Base-by-base conservation (phyloP, 2,329 filamentous ascomycete genomes). In the Sclerotinia subarctica region DNA sequence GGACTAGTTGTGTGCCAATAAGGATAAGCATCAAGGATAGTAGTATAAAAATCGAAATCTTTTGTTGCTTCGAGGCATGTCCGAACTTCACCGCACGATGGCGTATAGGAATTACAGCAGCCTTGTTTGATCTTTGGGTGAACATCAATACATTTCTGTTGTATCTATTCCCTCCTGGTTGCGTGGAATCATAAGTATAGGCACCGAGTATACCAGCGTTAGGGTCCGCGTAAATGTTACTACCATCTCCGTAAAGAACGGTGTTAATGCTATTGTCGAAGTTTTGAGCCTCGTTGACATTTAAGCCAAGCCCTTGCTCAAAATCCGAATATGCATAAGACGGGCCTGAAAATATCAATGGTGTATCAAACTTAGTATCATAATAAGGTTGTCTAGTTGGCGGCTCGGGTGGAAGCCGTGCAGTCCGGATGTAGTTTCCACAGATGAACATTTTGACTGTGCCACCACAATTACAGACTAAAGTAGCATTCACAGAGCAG, bases 361-460 rank as follows among this genome's bases (percentile, higher is more conserved):
- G 21, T 1, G 24, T 26, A 13, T 57, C 15, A 19, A 67, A 71
- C 44, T n/a, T 59, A 7, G 51, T 42, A 17, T 66, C 58, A 13
- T 56, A 29, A 19, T 70, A 69, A 10, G 66, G 64, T 19, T 52
- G 38, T 58, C 62, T 57, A 3, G 57, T 11, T 8, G 70, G 67
- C 13, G 68, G 63, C 53, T 73, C 72, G 53, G 73, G 69, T 26
- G 69, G 62, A 64, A 72, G 66, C 8, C 59, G 65, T 35, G 65
- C 60, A 29, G 57, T 70, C 8, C 62, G 66, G 11, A 76, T 74
- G 38, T 70, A 76, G 29, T 73, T 68, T 10, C 74, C 75, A 54
- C 73, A 75, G 15, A 76, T 70, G 71, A 73, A 75, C 13, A 72
- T 26, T 53, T 74, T 69, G 21, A 75, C 70, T 2, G 26, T 24